Evolutionary conservation across 352 stramenopile genomes (phyloP).

Genomic region (Globisporangium yorkense): DNA sequence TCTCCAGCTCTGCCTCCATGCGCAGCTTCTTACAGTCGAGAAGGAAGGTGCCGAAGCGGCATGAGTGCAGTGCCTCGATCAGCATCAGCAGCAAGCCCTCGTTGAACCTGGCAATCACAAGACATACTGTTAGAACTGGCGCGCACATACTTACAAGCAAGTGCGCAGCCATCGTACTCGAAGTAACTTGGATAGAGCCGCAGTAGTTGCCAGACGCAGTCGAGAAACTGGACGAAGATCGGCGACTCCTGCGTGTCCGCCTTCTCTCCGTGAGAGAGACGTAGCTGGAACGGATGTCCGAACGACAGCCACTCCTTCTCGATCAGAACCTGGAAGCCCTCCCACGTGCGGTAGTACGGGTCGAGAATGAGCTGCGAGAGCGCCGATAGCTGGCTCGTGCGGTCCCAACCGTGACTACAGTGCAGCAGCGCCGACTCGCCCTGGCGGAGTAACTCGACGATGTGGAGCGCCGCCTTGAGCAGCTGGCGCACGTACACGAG

Average conservation of each 20-base stretch:
- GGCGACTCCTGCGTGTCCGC: conserved; percentile 74
- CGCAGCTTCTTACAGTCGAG: conserved; percentile 92
- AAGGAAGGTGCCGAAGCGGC: conserved; percentile 97
- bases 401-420: conserved; percentile 85
- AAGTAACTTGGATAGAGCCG: conserved; percentile 94
- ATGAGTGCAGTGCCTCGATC: conserved; percentile 95
- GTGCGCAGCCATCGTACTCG: conserved; percentile 52
- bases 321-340: conserved; percentile 74
- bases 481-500: conserved; percentile 93
- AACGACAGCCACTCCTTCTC: conserved; percentile 86
- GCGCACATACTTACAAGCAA: neutral
- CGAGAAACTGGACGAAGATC: conserved; percentile 84
- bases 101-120: conserved; percentile 84
- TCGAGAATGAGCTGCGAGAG: conserved; percentile 68
- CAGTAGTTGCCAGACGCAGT: conserved; percentile 82
- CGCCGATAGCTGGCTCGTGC: conserved; percentile 86
- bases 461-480: conserved; percentile 88
- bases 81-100: conserved; percentile 89
- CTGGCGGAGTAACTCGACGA: conserved; percentile 89
- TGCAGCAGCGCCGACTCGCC: conserved; percentile 78
- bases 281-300: conserved; percentile 77
- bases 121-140: neutral
- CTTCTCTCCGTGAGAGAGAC: conserved; percentile 71
- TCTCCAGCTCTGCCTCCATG: conserved; percentile 44
- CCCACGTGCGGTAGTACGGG: conserved; percentile 75